Evolutionary conservation across 164 flowering plant genomes (phyloP), one percentile per base, ranked within the genome.

Genomic region (Vitis labrusca): DNA sequence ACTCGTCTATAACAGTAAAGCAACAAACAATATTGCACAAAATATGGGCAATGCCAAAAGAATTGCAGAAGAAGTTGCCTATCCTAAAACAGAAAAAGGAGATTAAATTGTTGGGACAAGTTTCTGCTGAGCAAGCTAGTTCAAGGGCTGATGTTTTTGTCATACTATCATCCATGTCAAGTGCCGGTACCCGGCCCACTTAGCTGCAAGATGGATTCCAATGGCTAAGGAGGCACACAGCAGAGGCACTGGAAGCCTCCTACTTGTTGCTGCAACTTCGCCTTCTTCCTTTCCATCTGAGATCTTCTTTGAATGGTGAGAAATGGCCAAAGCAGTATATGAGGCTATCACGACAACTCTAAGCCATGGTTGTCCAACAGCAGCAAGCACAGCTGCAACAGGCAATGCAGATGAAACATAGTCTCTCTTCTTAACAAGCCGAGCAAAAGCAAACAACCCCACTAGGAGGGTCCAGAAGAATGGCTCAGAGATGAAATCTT

Each of bases 141-240:
- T 32, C 44, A 32, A 32, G 44, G 5, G 44, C 44, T 32, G 44
- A 32, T 32, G 44, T 32, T 32, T 32, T 32, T 32, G 44, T 86
- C 75, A 93, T 58, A 77, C 91, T 53, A 88, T 81, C 97, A 88
- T 92, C 98, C 98, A 94, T 61, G 97, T 94, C 84, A 94, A 82
- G 73, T 92, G 97, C 65, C 95, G 82, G 69, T 89, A 88, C 2
- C 93, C 92, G 55, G 87, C 85, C 95, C 97, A 92, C 74, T 86
- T 91, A 10, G 87, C 92, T 62, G 85, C 86, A 65, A 89, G 71
- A 53, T 82, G 92, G 54, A 91, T 73, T 16, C 94, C 98, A 61
- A 94, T 85, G 37, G 89, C 91, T 68, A 92, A 79, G 14, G 87
- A 97, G 14, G 78, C 89, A 66, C 78, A 76, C 17, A 91, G 55